Evolutionary conservation across 495 filamentous ascomycete genomes (phyloP).

Genomic region (Podospora appendiculata): DNA sequence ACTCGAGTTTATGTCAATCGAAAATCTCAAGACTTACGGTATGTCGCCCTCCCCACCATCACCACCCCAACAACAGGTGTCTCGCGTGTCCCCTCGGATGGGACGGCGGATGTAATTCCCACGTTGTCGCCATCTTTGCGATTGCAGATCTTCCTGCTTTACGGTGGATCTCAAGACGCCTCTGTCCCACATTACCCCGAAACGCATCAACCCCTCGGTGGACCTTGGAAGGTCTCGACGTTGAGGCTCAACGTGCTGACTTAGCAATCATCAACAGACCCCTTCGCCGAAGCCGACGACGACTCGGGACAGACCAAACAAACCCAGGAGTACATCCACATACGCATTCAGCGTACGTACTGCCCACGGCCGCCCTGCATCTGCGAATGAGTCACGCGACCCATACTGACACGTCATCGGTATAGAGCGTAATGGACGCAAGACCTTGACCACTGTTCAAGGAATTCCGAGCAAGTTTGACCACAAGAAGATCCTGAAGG

Average conservation of each 20-base stretch:
- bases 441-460: constrained; percentile 99
- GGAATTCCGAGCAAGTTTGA: constrained; percentile 97
- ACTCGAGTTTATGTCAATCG: constrained; percentile 97
- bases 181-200: not conserved
- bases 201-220: not conserved
- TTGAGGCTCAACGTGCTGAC: constrained; percentile 10
- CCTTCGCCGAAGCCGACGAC: constrained; percentile 99
- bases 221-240: not conserved
- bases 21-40: constrained; percentile 99
- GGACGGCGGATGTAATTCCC: too few relatives aligned
- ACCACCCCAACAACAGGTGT: not conserved
- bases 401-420: not conserved
- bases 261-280: constrained; percentile 52
- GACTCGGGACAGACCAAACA: constrained; percentile 90
- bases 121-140: not conserved
- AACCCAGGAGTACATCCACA: constrained; percentile 95
- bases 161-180: not conserved
- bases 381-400: constrained; percentile 3
- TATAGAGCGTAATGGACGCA: constrained; percentile 99
- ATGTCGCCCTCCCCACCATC: constrained; percentile 30
- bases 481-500: constrained; percentile 99
- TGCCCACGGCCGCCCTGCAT: not conserved
- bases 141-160: not conserved
- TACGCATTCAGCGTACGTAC: constrained; percentile 95
- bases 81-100: too few relatives aligned